Base-by-base conservation (phyloP, 176 grass and related monocot species). In the Stipa capillata region DNA sequence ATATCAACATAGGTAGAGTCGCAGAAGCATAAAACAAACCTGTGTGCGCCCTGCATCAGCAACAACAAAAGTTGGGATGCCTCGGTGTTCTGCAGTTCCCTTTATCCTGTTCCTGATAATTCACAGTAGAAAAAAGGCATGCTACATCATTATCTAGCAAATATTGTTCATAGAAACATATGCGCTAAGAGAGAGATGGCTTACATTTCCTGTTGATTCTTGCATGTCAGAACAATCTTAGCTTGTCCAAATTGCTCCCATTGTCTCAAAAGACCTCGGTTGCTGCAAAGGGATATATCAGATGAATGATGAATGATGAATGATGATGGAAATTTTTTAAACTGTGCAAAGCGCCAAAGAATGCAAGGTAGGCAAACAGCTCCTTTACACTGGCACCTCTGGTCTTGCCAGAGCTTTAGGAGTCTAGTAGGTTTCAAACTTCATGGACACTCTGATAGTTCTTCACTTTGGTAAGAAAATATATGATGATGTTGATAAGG, bases 161-260 rank as follows among this genome's bases (percentile, higher is more conserved):
- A 65, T 80, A 85, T 34, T 29, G 5, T 51, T 81, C n/a, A 29
- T 55, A 1, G 4, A 56, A 69, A 78, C 16, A 4, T 61, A 25
- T 3, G 15, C 21, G 29, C 13, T 71, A 34, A 16, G 32, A 70
- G 21, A 85, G 34, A 49, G 62, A 32, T 11, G 24, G 21, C 76
- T 85, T 85, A 98, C 96, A 98, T 98, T 71, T 98, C 92, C 84
- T 94, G 96, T 67, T 94, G 96, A 84, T 91, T 98, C 65, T 95
- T 98, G 90, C 96, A 98, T 18, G 85, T 74, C 50, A 99, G 64
- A 85, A 99, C 90, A 72, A 99, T 99, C 84, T 99, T 99, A 85
- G 96, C 88, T 81, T 99, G 96, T 29, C 96, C 96, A 41, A 81
- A 90, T 79, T 93, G 96, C 24, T 98, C 96, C 96, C 96, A 98